Evolutionary conservation across 768 basidiomycete species (phyloP).

Genomic region (Psilocybe tampanensis): DNA sequence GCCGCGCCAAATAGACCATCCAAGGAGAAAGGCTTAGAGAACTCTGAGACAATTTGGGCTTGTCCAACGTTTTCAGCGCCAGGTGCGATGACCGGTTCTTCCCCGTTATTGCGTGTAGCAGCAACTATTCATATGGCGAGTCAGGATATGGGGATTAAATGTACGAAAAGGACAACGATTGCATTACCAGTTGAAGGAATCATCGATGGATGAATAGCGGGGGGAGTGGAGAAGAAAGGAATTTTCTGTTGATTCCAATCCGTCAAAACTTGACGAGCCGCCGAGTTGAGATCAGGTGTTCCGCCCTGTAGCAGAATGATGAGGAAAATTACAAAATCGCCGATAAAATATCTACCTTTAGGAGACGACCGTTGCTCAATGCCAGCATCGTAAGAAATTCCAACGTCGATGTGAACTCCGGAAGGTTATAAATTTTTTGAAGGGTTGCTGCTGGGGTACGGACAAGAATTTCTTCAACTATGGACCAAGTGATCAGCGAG

Average conservation of each 20-base stretch:
- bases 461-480: constrained; percentile 85
- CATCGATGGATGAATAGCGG: constrained; percentile 74
- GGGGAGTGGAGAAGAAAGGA: constrained; percentile 83
- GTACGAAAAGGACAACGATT: neutral
- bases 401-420: constrained; percentile 67
- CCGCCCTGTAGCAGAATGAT: constrained; percentile 61
- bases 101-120: constrained; percentile 26
- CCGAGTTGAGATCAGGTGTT: constrained; percentile 81
- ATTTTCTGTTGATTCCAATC: constrained; percentile 99
- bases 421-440: constrained; percentile 85
- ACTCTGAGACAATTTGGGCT: constrained; percentile 70
- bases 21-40: constrained; percentile 78
- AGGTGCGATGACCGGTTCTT: constrained; percentile 48
- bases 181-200: constrained; percentile 57
- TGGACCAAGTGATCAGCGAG: neutral
- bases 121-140: constrained; percentile 16
- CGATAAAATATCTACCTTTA: constrained; percentile 57
- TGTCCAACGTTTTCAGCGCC: constrained; percentile 83
- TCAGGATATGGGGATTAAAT: neutral
- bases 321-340: neutral
- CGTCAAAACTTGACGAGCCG: constrained; percentile 78
- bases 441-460: constrained; percentile 74
- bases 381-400: constrained; percentile 93
- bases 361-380: constrained; percentile 76
- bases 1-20: constrained; percentile 81